Evolutionary conservation across 345 rosid genomes (phyloP).

Genomic region (Salix suchowensis): DNA sequence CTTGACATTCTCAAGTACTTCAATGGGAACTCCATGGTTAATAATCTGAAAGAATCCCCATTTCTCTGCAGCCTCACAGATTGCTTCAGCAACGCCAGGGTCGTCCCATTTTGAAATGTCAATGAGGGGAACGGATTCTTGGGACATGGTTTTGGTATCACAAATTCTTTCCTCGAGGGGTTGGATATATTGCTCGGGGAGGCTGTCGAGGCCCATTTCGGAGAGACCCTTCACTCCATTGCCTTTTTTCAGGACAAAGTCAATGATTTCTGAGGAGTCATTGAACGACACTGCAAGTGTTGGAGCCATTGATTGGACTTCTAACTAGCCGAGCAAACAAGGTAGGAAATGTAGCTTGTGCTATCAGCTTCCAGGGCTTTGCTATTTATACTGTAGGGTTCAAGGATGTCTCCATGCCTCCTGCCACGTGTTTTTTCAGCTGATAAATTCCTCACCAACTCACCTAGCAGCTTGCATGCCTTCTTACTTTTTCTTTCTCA

Average conservation of each 20-base stretch:
- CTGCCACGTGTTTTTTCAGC: background rate
- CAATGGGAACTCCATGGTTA: constrained; percentile 14
- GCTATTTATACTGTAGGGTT: background rate
- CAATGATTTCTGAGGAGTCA: constrained; percentile 5
- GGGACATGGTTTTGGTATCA: background rate
- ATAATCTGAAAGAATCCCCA: constrained; percentile 16
- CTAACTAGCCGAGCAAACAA: background rate
- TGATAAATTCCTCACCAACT: background rate
- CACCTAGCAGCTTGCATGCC: background rate
- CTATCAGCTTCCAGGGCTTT: background rate
- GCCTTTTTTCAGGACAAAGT: constrained; percentile 15
- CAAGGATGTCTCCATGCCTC: background rate
- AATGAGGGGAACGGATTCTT: constrained; percentile 11
- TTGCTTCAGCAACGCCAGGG: constrained; percentile 3
- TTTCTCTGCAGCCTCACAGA: constrained; percentile 22
- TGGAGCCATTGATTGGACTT: constrained; percentile 11
- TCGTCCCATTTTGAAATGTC: constrained; percentile 18
- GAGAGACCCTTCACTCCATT: constrained; percentile 25
- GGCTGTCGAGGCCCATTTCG: constrained; percentile 16
- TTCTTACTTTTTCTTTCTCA: background rate
- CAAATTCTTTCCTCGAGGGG: constrained; percentile 6
- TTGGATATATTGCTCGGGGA: constrained; percentile 15
- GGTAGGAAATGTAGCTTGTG: background rate
- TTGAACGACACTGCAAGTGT: background rate
- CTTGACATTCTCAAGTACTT: constrained; percentile 8